Evolutionary conservation across 352 stramenopile genomes (phyloP).

Genomic region (Globisporangium recalcitrans): DNA sequence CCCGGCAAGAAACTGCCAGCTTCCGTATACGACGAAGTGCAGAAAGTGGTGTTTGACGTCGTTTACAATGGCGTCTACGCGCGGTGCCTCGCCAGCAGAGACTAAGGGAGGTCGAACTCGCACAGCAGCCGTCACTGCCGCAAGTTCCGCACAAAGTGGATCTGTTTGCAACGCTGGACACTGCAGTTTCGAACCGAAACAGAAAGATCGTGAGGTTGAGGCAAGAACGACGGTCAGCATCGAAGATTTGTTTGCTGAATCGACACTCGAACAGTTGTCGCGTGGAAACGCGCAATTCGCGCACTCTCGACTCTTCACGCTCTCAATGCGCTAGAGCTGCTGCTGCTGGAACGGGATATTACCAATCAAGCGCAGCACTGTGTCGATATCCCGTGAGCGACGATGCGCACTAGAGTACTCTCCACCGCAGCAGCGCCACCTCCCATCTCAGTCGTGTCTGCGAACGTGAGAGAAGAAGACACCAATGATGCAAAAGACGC

Average conservation of each 20-base stretch:
- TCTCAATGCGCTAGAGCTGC: not conserved
- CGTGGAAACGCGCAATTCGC: not conserved
- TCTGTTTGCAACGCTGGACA: not conserved
- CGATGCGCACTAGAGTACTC: not conserved
- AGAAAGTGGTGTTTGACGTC: conserved; percentile 51
- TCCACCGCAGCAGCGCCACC: not conserved
- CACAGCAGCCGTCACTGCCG: too few species aligned
- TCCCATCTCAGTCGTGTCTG: not conserved
- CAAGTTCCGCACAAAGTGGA: not conserved
- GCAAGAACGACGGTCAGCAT: not conserved
- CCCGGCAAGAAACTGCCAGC: conserved; percentile 40
- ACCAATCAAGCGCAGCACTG: not conserved
- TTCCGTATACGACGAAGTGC: conserved; percentile 49
- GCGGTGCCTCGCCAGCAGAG: conserved; percentile 24
- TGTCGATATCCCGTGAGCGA: not conserved
- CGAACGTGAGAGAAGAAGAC: conserved; percentile 5
- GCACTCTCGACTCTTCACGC: not conserved
- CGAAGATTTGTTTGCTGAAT: conserved; percentile 7
- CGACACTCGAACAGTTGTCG: not conserved
- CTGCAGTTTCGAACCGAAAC: not conserved
- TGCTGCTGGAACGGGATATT: not conserved
- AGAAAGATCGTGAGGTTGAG: not conserved
- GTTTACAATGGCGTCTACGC: conserved; percentile 51
- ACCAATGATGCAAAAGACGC: not conserved
- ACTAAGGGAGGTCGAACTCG: too few species aligned